Percentiles rank a stretch among this genome's conserved stretches.
phyloP scores from a whole-genome alignment of 345 rosid species.

The Nephelium lappaceum region DNA sequence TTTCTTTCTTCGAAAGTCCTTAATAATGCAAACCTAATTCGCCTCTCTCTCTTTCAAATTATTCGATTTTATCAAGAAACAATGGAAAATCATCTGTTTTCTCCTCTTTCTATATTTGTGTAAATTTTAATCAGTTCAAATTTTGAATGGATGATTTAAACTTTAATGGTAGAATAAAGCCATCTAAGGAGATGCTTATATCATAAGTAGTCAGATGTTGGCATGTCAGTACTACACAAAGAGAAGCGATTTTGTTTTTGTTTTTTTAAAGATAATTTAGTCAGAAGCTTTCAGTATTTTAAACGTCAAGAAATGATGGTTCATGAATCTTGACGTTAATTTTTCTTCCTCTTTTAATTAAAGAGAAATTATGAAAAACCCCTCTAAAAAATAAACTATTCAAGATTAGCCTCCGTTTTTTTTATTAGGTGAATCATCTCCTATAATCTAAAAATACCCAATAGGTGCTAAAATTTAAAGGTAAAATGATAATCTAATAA shows the following conservation, averaged over 20 bases:
- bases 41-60: neutral
- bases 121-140: too few relatives aligned
- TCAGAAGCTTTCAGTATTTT: neutral
- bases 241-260: neutral
- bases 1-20: slow-evolving; percentile 15
- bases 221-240: slow-evolving; percentile 12
- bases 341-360: neutral
- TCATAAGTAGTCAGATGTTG: slow-evolving; percentile 10
- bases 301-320: neutral
- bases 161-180: too few relatives aligned
- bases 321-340: slow-evolving; percentile 12
- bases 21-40: slow-evolving; percentile 15
- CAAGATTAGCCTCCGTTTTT: too few relatives aligned
- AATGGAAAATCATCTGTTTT: too few relatives aligned
- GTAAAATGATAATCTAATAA: too few relatives aligned
- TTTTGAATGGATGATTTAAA: too few relatives aligned
- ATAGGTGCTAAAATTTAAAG: too few relatives aligned
- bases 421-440: too few relatives aligned
- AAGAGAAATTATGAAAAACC: too few relatives aligned
- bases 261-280: neutral
- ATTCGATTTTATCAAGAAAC: neutral
- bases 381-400: too few relatives aligned
- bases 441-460: too few relatives aligned
- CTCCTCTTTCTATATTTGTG: too few relatives aligned
- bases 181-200: neutral